Evolutionary conservation across 2,329 filamentous ascomycete species (phyloP), one percentile per base, ranked within the genome.

Genomic region (Colletotrichum neosansevieriae): DNA sequence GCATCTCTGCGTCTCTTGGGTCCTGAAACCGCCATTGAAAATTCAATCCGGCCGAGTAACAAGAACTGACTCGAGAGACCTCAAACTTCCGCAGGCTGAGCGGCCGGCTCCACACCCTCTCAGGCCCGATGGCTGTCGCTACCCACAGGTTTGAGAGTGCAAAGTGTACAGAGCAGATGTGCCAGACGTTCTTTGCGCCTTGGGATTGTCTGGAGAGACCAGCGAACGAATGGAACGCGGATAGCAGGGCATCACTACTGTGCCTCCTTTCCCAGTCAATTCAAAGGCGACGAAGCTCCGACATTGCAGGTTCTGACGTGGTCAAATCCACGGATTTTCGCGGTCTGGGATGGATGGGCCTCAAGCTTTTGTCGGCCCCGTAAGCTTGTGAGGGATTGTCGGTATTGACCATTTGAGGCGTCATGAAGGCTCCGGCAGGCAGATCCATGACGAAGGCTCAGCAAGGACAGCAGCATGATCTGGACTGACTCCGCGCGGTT

Each of bases 21-120:
- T 63, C 63, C 63, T 69, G 67, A 69, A 69, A 67, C 67, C 67
- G 15, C 63, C n/a, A 58, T 50, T 57, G 44, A 58, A 69, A 67
- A 65, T 69, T 60, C 62, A 69, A 56, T 69, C 49, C 61, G 47
- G 61, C 54, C 62, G 47, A 60, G 56, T 64, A 47, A 21, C 53
- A 50, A 40, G 21, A 32, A 44, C 17, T 59, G 65, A 68, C 53
- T 68, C 65, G 49, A 50, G 61, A 40, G 44, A 54, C 54, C 61
- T 50, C 32, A 64, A 65, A 68, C 54, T 62, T 32, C 21, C 17
- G 40, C 54, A 58, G 32, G 21, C 40, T 44, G 59, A 58, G 34
- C 54, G n/a, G 15, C 21, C 34, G 38, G 47, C 24, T 65, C 65
- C 65, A 59, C 65, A 65, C 65, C 65, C 65, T 59, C 61, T 49